Conservation (phyloP, 2,329 filamentous ascomycete species). For the Apiospora arundinis region DNA sequence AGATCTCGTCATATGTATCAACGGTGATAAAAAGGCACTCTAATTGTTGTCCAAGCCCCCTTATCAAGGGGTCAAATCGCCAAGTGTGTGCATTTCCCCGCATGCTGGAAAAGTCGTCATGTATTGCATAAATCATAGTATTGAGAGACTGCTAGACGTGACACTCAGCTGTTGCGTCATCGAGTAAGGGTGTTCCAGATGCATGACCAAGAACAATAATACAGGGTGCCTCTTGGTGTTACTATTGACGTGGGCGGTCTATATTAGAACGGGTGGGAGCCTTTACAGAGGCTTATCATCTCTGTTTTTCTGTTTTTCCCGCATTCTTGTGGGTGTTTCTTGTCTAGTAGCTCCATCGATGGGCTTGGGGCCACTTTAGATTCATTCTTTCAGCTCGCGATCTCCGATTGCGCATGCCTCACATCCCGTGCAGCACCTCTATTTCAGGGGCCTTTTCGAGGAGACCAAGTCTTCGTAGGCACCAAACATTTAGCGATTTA, state of each 20-base stretch:
- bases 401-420: background rate
- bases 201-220: background rate
- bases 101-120: background rate
- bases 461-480: background rate
- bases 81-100: background rate
- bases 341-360: background rate
- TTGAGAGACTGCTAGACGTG: background rate
- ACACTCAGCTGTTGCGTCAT: background rate
- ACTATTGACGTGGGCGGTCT: background rate
- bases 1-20: background rate
- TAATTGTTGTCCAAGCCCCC: background rate
- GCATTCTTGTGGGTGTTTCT: background rate
- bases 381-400: background rate
- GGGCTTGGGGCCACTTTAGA: background rate
- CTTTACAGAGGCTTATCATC: too few relatives aligned
- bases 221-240: background rate
- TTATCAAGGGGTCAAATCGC: background rate
- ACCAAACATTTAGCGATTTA: too few relatives aligned
- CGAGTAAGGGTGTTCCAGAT: background rate
- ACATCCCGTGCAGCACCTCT: background rate
- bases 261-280: background rate
- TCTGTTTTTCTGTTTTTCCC: background rate
- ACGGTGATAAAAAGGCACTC: background rate
- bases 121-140: background rate
- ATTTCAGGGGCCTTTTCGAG: background rate